Evolutionary conservation across 164 flowering plant genomes (phyloP).

Genomic region (Vitis riparia): DNA sequence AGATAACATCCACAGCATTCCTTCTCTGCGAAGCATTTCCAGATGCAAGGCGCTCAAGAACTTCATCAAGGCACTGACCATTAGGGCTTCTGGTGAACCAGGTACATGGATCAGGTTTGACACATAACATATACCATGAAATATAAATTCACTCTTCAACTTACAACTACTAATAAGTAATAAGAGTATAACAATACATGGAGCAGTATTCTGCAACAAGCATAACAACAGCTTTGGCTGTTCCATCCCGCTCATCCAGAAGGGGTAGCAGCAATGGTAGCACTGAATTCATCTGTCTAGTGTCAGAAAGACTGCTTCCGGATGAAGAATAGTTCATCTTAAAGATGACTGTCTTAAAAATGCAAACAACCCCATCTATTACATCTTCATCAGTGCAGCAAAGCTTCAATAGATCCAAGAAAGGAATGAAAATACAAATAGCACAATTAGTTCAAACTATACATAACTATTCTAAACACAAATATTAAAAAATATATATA

Average conservation of each 20-base stretch:
- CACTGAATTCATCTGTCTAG: constrained; percentile 42
- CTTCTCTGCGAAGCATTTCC: constrained; percentile 37
- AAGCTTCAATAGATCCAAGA: constrained; percentile 42
- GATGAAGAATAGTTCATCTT: constrained; percentile 27
- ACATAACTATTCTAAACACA: too few species aligned
- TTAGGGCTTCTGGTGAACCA: constrained; percentile 46
- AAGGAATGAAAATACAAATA: constrained; percentile 1
- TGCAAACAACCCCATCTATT: constrained; percentile 49
- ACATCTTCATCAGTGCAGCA: constrained; percentile 63
- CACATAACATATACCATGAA: constrained; percentile 1
- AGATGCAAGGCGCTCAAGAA: constrained; percentile 47
- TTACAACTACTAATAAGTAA: background rate
- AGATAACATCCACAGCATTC: constrained; percentile 72
- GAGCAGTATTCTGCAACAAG: constrained; percentile 77
- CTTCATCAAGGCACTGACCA: constrained; percentile 49
- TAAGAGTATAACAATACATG: constrained; percentile 36
- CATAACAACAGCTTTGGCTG: constrained; percentile 66
- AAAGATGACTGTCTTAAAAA: constrained; percentile 59
- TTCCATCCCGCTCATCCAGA: constrained; percentile 72
- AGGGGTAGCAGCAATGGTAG: constrained; percentile 56
- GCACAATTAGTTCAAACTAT: background rate
- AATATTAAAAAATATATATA: too few species aligned
- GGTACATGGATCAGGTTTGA: constrained; percentile 14
- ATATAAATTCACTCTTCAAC: background rate
- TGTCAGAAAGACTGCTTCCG: constrained; percentile 28